Percentiles rank a stretch among this genome's conserved stretches.
These are phyloP conservation scores for Boeremia exigua DNA, from an alignment of 2,329 filamentous ascomycete species.

Conservation along the genomic window DNA sequence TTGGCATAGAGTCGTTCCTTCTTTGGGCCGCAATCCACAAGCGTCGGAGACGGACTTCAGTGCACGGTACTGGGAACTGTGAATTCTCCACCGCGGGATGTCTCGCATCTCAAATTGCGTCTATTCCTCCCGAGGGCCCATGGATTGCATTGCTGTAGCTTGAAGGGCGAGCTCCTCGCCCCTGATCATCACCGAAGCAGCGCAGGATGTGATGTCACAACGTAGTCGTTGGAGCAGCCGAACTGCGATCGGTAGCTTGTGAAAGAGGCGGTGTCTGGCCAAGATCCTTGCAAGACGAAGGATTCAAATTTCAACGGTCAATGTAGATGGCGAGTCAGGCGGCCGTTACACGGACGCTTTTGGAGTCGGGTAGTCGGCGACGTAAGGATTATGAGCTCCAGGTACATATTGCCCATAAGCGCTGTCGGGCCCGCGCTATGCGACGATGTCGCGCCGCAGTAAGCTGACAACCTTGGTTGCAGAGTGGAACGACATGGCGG, in stretches of 20 bases:
- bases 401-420: slow-evolving; percentile 12
- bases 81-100: slow-evolving; percentile 25
- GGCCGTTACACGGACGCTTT: slow-evolving; percentile 6
- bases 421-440: slow-evolving; percentile 30
- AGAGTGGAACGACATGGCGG: slow-evolving; percentile 21
- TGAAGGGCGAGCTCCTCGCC: slow-evolving; percentile 6
- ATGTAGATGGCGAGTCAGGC: slow-evolving; percentile 26
- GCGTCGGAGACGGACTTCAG: slow-evolving; percentile 3
- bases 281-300: slow-evolving; percentile 15
- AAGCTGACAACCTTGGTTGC: slow-evolving; percentile 18
- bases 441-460: slow-evolving; percentile 26
- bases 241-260: slow-evolving; percentile 1
- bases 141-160: slow-evolving; percentile 1
- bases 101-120: slow-evolving; percentile 24
- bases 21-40: slow-evolving; percentile 11
- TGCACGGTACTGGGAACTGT: slow-evolving; percentile 6
- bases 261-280: slow-evolving; percentile 11
- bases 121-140: slow-evolving; percentile 12
- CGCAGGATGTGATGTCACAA: slow-evolving; percentile 6
- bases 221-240: background rate
- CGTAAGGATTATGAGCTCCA: background rate
- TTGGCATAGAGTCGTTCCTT: slow-evolving; percentile 11
- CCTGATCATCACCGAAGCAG: slow-evolving; percentile 10
- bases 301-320: slow-evolving; percentile 30
- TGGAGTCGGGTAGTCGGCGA: slow-evolving; percentile 6